Evolutionary conservation across 768 basidiomycete species (phyloP).

Genomic region (Phlegmacium glaucopus): DNA sequence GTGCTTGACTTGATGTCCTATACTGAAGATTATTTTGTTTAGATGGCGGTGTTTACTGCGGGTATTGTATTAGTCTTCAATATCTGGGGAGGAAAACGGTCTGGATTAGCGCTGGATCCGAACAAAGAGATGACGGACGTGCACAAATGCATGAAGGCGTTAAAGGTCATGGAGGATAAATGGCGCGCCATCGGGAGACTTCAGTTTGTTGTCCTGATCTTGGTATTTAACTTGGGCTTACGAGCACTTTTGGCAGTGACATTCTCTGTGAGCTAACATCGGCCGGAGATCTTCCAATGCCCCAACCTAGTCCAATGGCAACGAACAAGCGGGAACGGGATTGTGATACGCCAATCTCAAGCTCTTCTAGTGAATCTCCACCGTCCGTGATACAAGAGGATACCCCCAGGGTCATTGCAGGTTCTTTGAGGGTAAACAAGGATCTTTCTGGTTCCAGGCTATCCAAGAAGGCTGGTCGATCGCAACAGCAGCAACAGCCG

Average conservation of each 20-base stretch:
- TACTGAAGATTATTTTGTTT: conserved; percentile 4
- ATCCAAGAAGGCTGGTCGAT: background rate
- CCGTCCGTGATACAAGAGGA: conserved; percentile 8
- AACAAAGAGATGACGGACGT: conserved; percentile 63
- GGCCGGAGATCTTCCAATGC: conserved; percentile 68
- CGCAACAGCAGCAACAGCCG: conserved; percentile 6
- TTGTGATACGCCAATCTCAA: conserved; percentile 42
- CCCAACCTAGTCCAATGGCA: conserved; percentile 45
- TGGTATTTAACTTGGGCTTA: background rate
- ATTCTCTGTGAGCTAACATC: conserved; percentile 70
- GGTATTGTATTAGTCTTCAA: conserved; percentile 62
- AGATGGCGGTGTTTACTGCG: conserved; percentile 42
- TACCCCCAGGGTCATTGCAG: conserved; percentile 32
- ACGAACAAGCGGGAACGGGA: conserved; percentile 64
- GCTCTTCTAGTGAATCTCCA: conserved; percentile 11
- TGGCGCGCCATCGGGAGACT: conserved; percentile 45
- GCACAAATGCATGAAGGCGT: conserved; percentile 55
- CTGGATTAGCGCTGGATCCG: conserved; percentile 44
- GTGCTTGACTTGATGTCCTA: background rate
- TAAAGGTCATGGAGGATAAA: conserved; percentile 38
- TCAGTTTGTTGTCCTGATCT: conserved; percentile 29
- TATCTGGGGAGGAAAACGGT: conserved; percentile 61
- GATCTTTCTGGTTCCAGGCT: background rate
- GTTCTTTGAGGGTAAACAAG: conserved; percentile 29
- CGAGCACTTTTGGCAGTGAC: conserved; percentile 44